Evolutionary conservation across 345 rosid genomes (phyloP), one percentile per base, ranked within the genome.

Genomic region (Eucalyptus curtisii): DNA sequence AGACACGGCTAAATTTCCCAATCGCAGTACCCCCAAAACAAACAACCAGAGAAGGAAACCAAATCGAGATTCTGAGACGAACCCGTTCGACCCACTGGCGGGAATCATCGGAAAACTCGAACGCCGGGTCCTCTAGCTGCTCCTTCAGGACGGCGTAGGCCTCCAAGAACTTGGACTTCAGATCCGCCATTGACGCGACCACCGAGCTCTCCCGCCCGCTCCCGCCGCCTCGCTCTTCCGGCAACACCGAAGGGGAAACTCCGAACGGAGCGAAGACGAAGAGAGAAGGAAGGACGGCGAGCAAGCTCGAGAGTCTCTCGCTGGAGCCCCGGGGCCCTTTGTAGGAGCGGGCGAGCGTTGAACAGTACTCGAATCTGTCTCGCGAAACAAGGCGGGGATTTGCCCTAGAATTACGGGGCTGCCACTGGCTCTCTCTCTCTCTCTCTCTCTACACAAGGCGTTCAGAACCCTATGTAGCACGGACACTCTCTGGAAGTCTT

Each of bases 51-150:
- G 44, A 15, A 7, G 80, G n/a, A 16, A 16, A 49, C 44, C 71
- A 57, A 88, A 17, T 14, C 16, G 71, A 4, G 71, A 64, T 30
- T 64, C 20, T 22, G 81, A 42, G 71, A 89, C 50, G 37, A 91
- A 94, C 99, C 90, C 92, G 90, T 5, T 95, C 95, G 84, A 97
- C 96, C 99, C 99, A 96, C 89, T 92, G 94, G 59, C 98, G 95
- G 57, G 98, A 94, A 91, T 90, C 95, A 59, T 95, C 92, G 20
- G 94, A 90, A 94, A 96, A 96, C 84, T 96, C 98, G 91, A 96
- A 97, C 85, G 98, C 92, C 85, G 99, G 96, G 68, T 97, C 99
- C 27, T 94, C 76, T 27, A 96, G 96, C 68, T 96, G 96, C 90
- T 96, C 98, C 53, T 91, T 97, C 88, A 96, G 94, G n/a, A 87